A percentile compares a stretch with the other conserved stretches of the same genome.
phyloP scores from a whole-genome alignment of 257 asterid species.

The Primulina eburnea region DNA sequence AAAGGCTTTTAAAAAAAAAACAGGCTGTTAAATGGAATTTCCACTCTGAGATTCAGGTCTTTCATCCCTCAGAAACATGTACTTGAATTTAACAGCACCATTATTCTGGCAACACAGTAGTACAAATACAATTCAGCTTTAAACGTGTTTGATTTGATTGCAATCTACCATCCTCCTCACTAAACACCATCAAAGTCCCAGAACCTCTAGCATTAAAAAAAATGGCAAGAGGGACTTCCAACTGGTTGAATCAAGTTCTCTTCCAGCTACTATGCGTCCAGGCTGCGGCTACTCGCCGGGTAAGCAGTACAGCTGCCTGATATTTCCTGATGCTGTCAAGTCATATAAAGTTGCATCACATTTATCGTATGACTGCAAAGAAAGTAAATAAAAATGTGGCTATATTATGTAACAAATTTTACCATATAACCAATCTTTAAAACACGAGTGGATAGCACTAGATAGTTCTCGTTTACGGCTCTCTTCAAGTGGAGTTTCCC shows the following conservation, averaged over 20 bases:
- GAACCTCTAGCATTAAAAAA: constrained; percentile 33
- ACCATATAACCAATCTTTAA: constrained; percentile 97
- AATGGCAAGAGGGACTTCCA: constrained; percentile 29
- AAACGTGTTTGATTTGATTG: constrained; percentile 9
- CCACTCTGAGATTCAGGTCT: constrained; percentile 1
- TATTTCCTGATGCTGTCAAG: constrained; percentile 84
- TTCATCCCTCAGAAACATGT: constrained; percentile 7
- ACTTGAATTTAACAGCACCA: constrained; percentile 16
- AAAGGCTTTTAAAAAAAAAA: neutral
- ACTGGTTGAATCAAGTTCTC: constrained; percentile 20
- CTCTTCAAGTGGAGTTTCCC: constrained; percentile 84
- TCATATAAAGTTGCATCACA: constrained; percentile 14
- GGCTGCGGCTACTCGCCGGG: constrained; percentile 54
- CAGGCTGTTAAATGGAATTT: neutral
- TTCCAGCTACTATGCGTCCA: constrained; percentile 3
- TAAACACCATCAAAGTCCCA: constrained; percentile 24
- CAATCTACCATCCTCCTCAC: constrained; percentile 25
- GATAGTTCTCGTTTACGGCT: constrained; percentile 82
- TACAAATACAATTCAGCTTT: constrained; percentile 24
- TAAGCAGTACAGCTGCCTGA: constrained; percentile 79
- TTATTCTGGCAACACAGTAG: constrained; percentile 21
- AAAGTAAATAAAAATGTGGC: neutral
- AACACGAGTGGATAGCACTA: constrained; percentile 75
- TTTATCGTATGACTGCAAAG: neutral
- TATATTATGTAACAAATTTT: constrained; percentile 24